Percentiles rank a stretch among this genome's conserved stretches.
Conservation (phyloP, 441 rosid species). For the Breynia disticha region DNA sequence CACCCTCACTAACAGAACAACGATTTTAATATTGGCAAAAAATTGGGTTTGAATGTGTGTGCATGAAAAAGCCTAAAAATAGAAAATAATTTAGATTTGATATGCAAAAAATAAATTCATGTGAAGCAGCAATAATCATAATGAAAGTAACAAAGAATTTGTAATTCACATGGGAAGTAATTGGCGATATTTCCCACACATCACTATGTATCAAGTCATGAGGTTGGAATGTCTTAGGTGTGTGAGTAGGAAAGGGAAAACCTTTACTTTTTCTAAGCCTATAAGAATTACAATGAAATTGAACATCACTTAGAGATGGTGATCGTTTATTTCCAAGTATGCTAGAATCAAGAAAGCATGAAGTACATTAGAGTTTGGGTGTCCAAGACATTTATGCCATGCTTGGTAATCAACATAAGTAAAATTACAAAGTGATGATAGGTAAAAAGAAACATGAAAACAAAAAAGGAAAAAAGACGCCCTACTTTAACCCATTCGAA, state of each 20-base stretch:
- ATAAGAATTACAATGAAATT: background rate
- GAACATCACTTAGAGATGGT: background rate
- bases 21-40: background rate
- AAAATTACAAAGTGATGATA: background rate
- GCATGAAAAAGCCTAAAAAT: background rate
- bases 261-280: background rate
- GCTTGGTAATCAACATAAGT: background rate
- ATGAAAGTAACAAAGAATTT: background rate
- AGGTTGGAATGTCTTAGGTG: background rate
- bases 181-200: background rate
- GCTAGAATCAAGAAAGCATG: background rate
- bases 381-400: background rate
- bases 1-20: background rate
- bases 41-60: background rate
- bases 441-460: background rate
- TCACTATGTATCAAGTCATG: background rate
- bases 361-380: background rate
- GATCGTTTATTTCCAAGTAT: background rate
- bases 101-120: background rate
- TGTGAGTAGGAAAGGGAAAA: background rate
- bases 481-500: conserved; percentile 1
- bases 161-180: background rate
- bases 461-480: background rate
- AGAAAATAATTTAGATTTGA: background rate
- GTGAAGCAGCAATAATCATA: background rate